A percentile compares a stretch with the other conserved stretches of the same genome.
Evolutionary conservation across 2,329 filamentous ascomycete species (phyloP).

Genomic region (Fusarium lyarnte): DNA sequence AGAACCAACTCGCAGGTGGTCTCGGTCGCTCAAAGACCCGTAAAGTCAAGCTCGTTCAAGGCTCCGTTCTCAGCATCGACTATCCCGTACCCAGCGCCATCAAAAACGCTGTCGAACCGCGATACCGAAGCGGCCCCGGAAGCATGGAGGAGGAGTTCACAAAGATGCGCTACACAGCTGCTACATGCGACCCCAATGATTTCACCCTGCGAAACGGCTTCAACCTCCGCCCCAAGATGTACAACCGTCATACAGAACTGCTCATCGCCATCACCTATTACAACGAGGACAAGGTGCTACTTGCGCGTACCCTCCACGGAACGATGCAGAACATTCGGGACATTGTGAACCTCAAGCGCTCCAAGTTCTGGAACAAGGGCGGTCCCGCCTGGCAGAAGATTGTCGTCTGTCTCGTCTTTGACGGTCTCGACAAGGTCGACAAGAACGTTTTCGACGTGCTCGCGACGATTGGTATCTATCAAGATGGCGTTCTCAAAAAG

Average conservation of each 20-base stretch:
- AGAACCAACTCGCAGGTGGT: slow-evolving; percentile 19
- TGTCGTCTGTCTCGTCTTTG: slow-evolving; percentile 40
- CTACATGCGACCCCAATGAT: slow-evolving; percentile 41
- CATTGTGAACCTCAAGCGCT: slow-evolving; percentile 40
- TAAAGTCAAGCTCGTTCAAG: slow-evolving; percentile 40
- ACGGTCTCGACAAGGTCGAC: slow-evolving; percentile 40
- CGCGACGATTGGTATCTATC: slow-evolving; percentile 38
- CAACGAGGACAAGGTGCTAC: slow-evolving; percentile 42
- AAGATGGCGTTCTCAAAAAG: slow-evolving; percentile 41
- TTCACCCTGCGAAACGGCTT: slow-evolving; percentile 40
- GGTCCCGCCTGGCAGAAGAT: slow-evolving; percentile 42
- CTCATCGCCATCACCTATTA: slow-evolving; percentile 42
- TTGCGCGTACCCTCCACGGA: slow-evolving; percentile 38
- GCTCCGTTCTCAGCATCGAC: slow-evolving; percentile 41
- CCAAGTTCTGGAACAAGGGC: slow-evolving; percentile 42
- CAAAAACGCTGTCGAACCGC: slow-evolving; percentile 38
- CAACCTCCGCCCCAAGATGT: slow-evolving; percentile 40
- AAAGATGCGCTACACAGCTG: slow-evolving; percentile 42
- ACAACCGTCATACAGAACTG: slow-evolving; percentile 40
- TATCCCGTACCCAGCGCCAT: slow-evolving; percentile 41
- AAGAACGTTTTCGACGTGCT: slow-evolving; percentile 42
- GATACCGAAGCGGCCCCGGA: slow-evolving; percentile 31
- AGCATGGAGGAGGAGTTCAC: slow-evolving; percentile 37
- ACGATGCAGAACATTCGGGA: slow-evolving; percentile 41
- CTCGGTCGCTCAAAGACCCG: slow-evolving; percentile 37